phyloP scores from a whole-genome alignment of 1,139 yeast genomes.

The Scheffersomyces illinoinensis region DNA sequence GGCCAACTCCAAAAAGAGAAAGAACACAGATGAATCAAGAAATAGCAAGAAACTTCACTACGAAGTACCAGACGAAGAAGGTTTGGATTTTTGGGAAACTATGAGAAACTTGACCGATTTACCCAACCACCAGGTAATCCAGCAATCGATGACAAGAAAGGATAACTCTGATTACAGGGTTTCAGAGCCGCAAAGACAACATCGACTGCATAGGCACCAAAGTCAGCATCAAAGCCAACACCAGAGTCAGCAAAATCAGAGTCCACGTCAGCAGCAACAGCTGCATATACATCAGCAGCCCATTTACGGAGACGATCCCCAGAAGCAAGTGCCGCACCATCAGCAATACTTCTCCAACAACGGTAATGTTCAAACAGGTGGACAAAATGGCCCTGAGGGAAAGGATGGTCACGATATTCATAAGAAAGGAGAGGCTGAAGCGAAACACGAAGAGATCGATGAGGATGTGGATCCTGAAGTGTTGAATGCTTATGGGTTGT shows the following conservation, averaged over 20 bases:
- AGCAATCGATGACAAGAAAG: constrained; percentile 1
- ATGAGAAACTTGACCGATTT: constrained; percentile 51
- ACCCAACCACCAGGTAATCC: constrained; percentile 26
- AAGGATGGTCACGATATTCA: not conserved
- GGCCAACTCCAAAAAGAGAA: constrained; percentile 12
- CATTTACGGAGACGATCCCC: constrained; percentile 1
- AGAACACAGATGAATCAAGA: constrained; percentile 6
- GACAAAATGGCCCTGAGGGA: not conserved
- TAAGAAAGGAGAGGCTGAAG: not conserved
- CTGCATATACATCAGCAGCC: constrained; percentile 44
- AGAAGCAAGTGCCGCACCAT: constrained; percentile 5
- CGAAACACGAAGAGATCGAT: constrained; percentile 14
- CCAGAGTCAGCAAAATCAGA: constrained; percentile 1
- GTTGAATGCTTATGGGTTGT: constrained; percentile 35
- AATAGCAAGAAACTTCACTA: constrained; percentile 13
- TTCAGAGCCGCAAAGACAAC: constrained; percentile 11
- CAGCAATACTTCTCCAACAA: constrained; percentile 5
- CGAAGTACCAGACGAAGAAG: constrained; percentile 35
- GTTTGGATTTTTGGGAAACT: constrained; percentile 70
- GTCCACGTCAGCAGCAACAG: constrained; percentile 15
- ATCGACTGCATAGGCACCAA: constrained; percentile 12
- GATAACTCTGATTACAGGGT: not conserved
- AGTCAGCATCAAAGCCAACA: constrained; percentile 5
- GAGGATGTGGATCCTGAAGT: constrained; percentile 38
- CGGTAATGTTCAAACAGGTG: not conserved